These are phyloP conservation scores for Penicillium goetzii DNA, from an alignment of 495 filamentous ascomycete genomes.

Conservation along the genomic window DNA sequence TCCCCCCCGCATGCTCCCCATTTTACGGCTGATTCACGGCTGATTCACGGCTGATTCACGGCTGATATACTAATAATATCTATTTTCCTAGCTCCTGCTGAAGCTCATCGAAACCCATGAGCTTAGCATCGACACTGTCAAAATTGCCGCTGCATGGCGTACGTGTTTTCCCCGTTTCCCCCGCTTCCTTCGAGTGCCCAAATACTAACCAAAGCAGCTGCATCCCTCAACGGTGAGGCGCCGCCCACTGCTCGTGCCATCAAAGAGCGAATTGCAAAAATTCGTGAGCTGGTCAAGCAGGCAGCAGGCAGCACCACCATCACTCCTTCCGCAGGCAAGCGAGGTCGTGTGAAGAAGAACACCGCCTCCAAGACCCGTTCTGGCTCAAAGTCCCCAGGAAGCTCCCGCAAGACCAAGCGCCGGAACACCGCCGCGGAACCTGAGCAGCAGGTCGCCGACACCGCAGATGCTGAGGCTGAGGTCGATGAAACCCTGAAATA, in stretches of 20 bases:
- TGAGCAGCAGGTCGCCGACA: neutral
- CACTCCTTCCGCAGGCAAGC: neutral
- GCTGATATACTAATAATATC: neutral
- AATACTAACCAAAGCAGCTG: slow-evolving; percentile 26
- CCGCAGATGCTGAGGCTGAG: neutral
- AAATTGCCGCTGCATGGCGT: slow-evolving; percentile 51
- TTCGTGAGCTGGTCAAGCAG: slow-evolving; percentile 31
- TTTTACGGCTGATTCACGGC: too few species aligned
- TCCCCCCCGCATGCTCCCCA: too few species aligned
- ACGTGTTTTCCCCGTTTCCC: slow-evolving; percentile 23
- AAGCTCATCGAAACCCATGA: slow-evolving; percentile 53
- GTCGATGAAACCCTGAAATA: too few species aligned
- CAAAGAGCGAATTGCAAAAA: slow-evolving; percentile 48
- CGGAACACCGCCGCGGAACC: neutral
- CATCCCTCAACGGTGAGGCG: slow-evolving; percentile 27
- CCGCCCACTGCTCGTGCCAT: slow-evolving; percentile 51
- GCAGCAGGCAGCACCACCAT: neutral
- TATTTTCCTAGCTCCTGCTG: slow-evolving; percentile 43
- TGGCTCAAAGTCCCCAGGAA: neutral
- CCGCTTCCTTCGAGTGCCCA: neutral
- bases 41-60: neutral
- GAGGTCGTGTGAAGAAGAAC: neutral
- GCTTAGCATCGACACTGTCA: slow-evolving; percentile 42
- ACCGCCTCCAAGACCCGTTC: neutral
- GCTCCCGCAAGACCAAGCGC: slow-evolving; percentile 12